Evolutionary conservation across 768 basidiomycete genomes (phyloP), one percentile per base, ranked within the genome.

Genomic region (Mycena metata): DNA sequence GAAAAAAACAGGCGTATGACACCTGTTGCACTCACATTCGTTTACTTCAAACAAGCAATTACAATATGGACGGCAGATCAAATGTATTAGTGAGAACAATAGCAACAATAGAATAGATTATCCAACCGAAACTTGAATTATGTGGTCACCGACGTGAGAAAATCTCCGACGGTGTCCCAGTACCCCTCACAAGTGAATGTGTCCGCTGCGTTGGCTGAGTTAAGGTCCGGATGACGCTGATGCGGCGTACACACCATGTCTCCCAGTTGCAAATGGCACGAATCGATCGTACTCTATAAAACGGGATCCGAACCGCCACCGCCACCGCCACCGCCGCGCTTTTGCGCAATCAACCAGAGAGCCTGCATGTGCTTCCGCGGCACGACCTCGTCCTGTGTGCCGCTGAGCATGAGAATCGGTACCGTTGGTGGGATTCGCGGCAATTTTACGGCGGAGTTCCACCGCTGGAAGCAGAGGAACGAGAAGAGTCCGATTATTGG

Each of bases 361-460:
- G 80, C 84, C 62, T 77, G 76, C 88, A 90, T 90, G 63, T 90
- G 88, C 43, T 77, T 70, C 12, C 79, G 83, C 15, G 85, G 86
- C 33, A 90, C 87, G 2, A 90, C 81, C 68, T 86, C 84, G 70
- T 90, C 89, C 52, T 60, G 73, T 43, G 76, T 73, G 1, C 92
- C 92, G 30, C 86, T 86, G 50, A 93, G 79, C 79, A 92, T 85
- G 19, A 93, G 79, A 9, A 91, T 84, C 0, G 90, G 91, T 7
- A 76, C 81, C 12, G 71, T 76, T 35, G 73, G 75, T 16, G 85
- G 84, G 16, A 89, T 83, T 65, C 81, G 81, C 1, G 81, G 77
- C 15, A 76, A 42, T 19, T 70, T 76, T 6, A 71, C 52, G 5
- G 83, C 83, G 0, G 90, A 90, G 69, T 90, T 86, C 92, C 92